Evolutionary conservation across 2,329 filamentous ascomycete genomes (phyloP), one percentile per base, ranked within the genome.

Genomic region (Botrytis aclada): DNA sequence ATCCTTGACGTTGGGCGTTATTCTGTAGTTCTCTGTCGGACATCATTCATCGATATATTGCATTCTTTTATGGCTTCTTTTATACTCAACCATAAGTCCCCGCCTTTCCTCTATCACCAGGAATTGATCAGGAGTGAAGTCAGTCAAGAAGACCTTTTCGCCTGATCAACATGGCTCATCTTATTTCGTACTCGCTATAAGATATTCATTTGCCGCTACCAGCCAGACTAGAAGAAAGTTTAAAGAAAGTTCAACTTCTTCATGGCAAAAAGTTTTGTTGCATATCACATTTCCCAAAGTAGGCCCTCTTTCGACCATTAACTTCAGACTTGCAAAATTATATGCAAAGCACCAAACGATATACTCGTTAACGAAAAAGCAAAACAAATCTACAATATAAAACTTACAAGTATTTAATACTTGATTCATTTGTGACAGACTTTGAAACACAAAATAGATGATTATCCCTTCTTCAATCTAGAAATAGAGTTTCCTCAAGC

Each of bases 11-110:
- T 56, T 16, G 51, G 3, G 18, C 7, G 25, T 39, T 22, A 29
- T 39, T 16, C 4, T 14, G 37, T 18, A 20, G 25, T 29, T 41
- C 34, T 22, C 37, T 41, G 29, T 18, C 20, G 22, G 16, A 56
- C 0, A 9, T 32, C 3, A 54, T 18, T 54, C 3, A 0, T 29
- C 6, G 1, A 7, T 9, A 56, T 41, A 14, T 5, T n/a, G 12
- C 25, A 54, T 7, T 54, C 12, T 54, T n/a, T n/a, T 1, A 67
- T 43, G 16, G 32, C 47, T 67, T 8, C 14, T 32, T 61, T 2
- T 12, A 0, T 16, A 62, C 60, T 4, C 25, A 7, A 41, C 18
- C 54, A 41, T 56, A 12, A 18, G 3, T 5, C 9, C 32, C 18
- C 1, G 22, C n/a, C 3, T 41, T 25, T 3, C 9, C 7, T 22